Base-by-base conservation (phyloP, 1,284 basidiomycete species). In the Tilletia horrida region DNA sequence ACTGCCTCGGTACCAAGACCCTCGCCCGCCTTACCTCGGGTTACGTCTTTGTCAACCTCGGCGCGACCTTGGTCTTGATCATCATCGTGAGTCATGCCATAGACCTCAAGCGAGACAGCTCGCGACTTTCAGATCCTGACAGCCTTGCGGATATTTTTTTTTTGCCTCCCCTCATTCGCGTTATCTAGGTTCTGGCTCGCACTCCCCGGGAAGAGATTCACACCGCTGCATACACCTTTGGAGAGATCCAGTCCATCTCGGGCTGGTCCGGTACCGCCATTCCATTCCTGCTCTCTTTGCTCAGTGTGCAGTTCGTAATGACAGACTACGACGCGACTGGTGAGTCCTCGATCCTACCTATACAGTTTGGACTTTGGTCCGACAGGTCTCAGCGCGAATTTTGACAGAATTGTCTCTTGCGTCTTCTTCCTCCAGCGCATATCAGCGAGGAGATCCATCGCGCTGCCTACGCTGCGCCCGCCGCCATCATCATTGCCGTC, bases 391-490 rank as follows among this genome's bases (percentile, higher is more conserved):
- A 40, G 35, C 43, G 16, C 45, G 45, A 48, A 18, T 48, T 23
- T 18, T 23, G 16, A 48, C 45, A 48, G 4, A 40, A 40, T 6
- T 40, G 35, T 40, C 6, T 11, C 9, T 44, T 44, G 43, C 3
- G 16, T 6, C 18, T 18, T 6, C 45, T 48, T 23, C 16, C 18
- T 35, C 25, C 35, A 18, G 92, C 92, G 1, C 93, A 96, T 82
- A 95, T 96, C 71, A 91, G 90, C 4, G 93, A 96, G 79, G 93
- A 96, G 83, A 91, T 96, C 43, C 88, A 88, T 76, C 87, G 90
- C 63, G 93, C 93, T 9, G 90, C 92, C 2, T 91, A 92, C 75
- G 90, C 92, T 66, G 91, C 83, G 1, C 83, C 83, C 13, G 83
- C 88, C 52, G 91, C 91, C 11, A 93, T 93, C 78, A 88, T 93